Percentiles rank a stretch among this genome's conserved stretches.
Evolutionary conservation across 2,329 filamentous ascomycete genomes (phyloP).

Genomic region (Curvularia sp.): DNA sequence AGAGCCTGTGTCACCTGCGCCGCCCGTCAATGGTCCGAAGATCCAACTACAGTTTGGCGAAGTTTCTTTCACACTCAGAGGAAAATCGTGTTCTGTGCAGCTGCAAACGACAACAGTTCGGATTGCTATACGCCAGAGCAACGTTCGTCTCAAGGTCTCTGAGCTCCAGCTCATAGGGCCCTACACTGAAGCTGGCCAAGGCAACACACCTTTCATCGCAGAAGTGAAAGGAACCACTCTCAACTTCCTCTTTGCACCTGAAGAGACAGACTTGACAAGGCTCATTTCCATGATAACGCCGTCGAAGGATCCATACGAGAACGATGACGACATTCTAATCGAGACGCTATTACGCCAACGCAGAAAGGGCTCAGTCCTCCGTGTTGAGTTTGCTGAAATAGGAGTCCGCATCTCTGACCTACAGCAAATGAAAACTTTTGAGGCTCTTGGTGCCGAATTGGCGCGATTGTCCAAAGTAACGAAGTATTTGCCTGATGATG

Average conservation of each 20-base stretch:
- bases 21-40: conserved; percentile 59
- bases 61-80: conserved; percentile 75
- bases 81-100: conserved; percentile 75
- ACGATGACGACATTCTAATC: conserved; percentile 91
- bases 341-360: conserved; percentile 88
- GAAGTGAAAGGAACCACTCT: conserved; percentile 71
- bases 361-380: conserved; percentile 82
- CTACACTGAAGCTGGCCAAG: conserved; percentile 61
- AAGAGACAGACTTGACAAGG: conserved; percentile 80
- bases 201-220: conserved; percentile 67
- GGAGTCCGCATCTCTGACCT: conserved; percentile 69
- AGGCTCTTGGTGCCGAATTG: conserved; percentile 77
- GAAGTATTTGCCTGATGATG: conserved; percentile 95
- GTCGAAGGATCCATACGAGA: conserved; percentile 87
- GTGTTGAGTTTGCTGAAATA: conserved; percentile 70
- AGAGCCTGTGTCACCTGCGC: conserved; percentile 23
- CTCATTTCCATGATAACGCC: conserved; percentile 88
- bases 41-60: conserved; percentile 79
- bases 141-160: conserved; percentile 75
- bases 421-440: conserved; percentile 70
- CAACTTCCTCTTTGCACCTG: conserved; percentile 75
- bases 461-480: conserved; percentile 83
- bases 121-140: conserved; percentile 75
- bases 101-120: conserved; percentile 84
- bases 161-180: conserved; percentile 79